phyloP scores from a whole-genome alignment of 2,329 filamentous ascomycete species.

The Domatiomyces globalis region DNA sequence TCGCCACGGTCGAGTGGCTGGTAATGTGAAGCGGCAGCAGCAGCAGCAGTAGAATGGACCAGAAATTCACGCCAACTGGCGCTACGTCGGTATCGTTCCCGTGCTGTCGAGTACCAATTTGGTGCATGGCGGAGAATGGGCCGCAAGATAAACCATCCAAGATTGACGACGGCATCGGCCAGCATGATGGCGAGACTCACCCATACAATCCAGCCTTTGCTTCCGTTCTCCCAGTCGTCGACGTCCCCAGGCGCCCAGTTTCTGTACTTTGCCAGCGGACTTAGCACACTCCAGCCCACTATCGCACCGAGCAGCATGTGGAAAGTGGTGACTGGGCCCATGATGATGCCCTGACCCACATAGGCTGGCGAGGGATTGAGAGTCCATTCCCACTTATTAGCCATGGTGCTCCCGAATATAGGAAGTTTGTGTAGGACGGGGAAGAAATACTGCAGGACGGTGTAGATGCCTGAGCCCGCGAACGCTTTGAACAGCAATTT shows the following conservation, averaged over 20 bases:
- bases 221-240: slow-evolving; percentile 77
- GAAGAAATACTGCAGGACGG: slow-evolving; percentile 77
- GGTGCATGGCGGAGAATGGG: slow-evolving; percentile 42
- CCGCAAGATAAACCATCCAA: slow-evolving; percentile 60
- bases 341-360: slow-evolving; percentile 93
- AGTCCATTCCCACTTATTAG: slow-evolving; percentile 80
- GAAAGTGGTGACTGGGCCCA: slow-evolving; percentile 87
- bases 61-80: slow-evolving; percentile 13
- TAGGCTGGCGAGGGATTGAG: slow-evolving; percentile 96
- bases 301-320: slow-evolving; percentile 90
- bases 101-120: slow-evolving; percentile 18
- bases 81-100: slow-evolving; percentile 9
- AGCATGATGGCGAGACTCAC: slow-evolving; percentile 93
- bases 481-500: slow-evolving; percentile 47
- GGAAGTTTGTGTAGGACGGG: slow-evolving; percentile 75
- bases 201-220: slow-evolving; percentile 99
- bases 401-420: slow-evolving; percentile 62
- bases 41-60: neutral
- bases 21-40: neutral
- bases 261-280: slow-evolving; percentile 67
- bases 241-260: slow-evolving; percentile 86
- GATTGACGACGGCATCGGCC: slow-evolving; percentile 75
- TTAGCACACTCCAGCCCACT: slow-evolving; percentile 80
- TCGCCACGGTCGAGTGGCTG: neutral
- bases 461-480: slow-evolving; percentile 46